A percentile compares a stretch with the other conserved stretches of the same genome.
These are phyloP conservation scores for Crithidia mellificae DNA, from an alignment of 208 protist species.

Conservation along the genomic window DNA sequence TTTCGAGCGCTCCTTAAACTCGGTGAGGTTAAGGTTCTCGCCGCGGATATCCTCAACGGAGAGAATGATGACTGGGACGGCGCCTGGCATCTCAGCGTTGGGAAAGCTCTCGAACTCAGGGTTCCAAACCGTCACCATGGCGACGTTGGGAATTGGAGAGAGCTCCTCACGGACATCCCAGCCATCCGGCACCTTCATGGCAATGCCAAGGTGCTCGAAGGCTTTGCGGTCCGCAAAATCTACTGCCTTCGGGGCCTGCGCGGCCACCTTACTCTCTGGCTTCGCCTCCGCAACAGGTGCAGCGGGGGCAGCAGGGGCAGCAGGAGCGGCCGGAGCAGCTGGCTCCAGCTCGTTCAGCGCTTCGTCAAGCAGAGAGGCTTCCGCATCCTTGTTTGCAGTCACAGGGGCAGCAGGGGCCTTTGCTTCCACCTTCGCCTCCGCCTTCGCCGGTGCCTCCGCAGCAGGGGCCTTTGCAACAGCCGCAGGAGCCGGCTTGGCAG, in stretches of 20 bases:
- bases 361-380: constrained; percentile 30
- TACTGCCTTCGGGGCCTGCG: neutral
- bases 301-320: constrained; percentile 1
- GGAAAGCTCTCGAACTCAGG: constrained; percentile 51
- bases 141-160: constrained; percentile 76
- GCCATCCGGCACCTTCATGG: constrained; percentile 49
- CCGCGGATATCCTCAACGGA: constrained; percentile 75
- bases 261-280: neutral
- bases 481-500: neutral
- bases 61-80: constrained; percentile 68
- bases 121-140: constrained; percentile 79
- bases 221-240: constrained; percentile 19
- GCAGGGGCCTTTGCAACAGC: neutral
- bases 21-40: constrained; percentile 68
- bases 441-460: neutral
- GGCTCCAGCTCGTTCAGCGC: constrained; percentile 30
- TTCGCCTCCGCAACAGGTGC: constrained; percentile 3
- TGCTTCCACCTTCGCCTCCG: neutral
- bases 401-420: neutral
- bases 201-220: constrained; percentile 55
- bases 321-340: neutral
- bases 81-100: constrained; percentile 43
- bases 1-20: constrained; percentile 84
- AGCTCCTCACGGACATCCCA: constrained; percentile 77
- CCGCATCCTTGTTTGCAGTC: constrained; percentile 11